phyloP scores from a whole-genome alignment of 352 stramenopile species.

The Phytophthora sp. region DNA sequence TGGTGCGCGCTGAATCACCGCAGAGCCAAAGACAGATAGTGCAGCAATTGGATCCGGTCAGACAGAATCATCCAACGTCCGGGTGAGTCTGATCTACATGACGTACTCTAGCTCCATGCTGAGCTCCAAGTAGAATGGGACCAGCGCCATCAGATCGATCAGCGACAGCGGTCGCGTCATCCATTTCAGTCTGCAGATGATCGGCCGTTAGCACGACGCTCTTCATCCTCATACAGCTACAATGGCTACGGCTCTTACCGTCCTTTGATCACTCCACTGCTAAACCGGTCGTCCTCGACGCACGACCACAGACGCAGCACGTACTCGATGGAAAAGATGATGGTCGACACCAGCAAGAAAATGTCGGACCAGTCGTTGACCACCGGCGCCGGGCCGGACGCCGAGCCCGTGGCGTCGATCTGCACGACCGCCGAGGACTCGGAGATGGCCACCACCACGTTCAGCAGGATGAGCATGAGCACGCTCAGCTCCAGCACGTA shows the following conservation, averaged over 20 bases:
- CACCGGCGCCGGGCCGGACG: neutral
- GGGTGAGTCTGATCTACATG: neutral
- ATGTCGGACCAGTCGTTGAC: slow-evolving; percentile 46
- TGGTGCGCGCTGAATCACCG: slow-evolving; percentile 24
- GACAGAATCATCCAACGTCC: neutral
- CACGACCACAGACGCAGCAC: slow-evolving; percentile 64
- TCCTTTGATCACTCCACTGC: slow-evolving; percentile 36
- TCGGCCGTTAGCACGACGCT: neutral
- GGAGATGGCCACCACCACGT: slow-evolving; percentile 63
- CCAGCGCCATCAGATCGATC: slow-evolving; percentile 57
- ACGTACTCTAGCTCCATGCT: slow-evolving; percentile 52
- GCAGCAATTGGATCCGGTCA: too few relatives aligned
- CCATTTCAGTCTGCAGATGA: slow-evolving; percentile 53
- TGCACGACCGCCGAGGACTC: slow-evolving; percentile 39
- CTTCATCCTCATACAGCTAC: neutral
- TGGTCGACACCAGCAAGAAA: slow-evolving; percentile 60
- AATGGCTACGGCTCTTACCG: slow-evolving; percentile 21
- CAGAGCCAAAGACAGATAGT: too few relatives aligned
- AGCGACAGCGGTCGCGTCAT: slow-evolving; percentile 62
- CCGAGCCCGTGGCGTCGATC: slow-evolving; percentile 2
- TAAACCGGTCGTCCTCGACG: slow-evolving; percentile 60
- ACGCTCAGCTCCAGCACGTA: slow-evolving; percentile 61
- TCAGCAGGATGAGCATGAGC: slow-evolving; percentile 62
- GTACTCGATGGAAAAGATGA: slow-evolving; percentile 72
- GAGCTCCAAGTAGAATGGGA: slow-evolving; percentile 72